A percentile compares a stretch with the other conserved stretches of the same genome.
Conservation (phyloP, 2,329 filamentous ascomycete genomes). For the Diplodia seriata region DNA sequence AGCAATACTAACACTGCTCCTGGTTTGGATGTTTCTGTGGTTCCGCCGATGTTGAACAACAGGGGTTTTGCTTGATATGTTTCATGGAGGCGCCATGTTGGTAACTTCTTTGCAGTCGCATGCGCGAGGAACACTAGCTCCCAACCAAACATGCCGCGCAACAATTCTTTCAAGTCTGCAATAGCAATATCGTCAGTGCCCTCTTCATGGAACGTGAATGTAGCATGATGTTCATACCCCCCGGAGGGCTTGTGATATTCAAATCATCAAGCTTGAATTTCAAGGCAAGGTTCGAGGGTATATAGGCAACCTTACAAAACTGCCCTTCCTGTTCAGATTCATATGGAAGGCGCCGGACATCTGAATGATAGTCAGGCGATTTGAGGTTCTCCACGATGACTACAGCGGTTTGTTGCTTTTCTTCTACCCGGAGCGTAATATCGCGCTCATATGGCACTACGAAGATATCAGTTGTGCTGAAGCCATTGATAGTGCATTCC, state of each 20-base stretch:
- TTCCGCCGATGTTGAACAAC: background rate
- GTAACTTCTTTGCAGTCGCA: too few relatives aligned
- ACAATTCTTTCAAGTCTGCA: too few relatives aligned
- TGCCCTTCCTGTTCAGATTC: background rate
- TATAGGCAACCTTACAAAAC: background rate
- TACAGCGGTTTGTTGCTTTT: background rate
- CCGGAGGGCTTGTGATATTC: accelerated
- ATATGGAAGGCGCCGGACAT: background rate
- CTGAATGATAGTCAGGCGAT: background rate
- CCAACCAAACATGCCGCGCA: too few relatives aligned
- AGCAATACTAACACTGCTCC: background rate
- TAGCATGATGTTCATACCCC: background rate
- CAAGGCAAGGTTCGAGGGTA: background rate
- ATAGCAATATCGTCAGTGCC: background rate
- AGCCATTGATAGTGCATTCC: background rate
- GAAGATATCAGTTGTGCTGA: background rate
- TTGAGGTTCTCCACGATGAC: accelerated
- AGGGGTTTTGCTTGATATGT: background rate
- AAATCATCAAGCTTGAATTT: background rate
- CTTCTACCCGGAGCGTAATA: background rate
- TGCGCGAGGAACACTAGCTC: too few relatives aligned
- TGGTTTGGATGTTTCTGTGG: accelerated
- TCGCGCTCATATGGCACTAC: background rate
- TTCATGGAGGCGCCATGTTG: too few relatives aligned
- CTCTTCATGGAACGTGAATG: accelerated